Evolutionary conservation across 2,329 filamentous ascomycete genomes (phyloP).

Genomic region (Cladosporium sp.): DNA sequence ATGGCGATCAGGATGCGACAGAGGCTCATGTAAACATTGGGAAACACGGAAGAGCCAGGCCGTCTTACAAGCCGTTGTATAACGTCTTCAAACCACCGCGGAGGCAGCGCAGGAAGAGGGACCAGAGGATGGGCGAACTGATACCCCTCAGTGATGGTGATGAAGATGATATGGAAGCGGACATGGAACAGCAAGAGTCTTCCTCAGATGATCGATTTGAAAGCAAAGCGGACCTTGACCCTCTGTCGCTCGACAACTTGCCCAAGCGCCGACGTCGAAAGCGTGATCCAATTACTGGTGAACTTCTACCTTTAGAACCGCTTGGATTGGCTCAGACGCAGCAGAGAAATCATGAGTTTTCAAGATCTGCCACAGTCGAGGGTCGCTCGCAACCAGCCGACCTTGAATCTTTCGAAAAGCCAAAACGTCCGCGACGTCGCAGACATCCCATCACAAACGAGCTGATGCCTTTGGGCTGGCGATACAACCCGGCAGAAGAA

Average conservation of each 20-base stretch:
- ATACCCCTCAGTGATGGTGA: constrained; percentile 33
- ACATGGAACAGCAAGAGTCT: not conserved
- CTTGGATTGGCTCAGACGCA: not conserved
- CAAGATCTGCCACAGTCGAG: not conserved
- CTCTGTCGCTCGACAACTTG: not conserved
- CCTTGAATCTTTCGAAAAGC: not conserved
- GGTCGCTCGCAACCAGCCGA: not conserved
- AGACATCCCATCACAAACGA: constrained; percentile 36
- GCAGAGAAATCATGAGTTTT: not conserved
- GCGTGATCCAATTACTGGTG: constrained; percentile 35
- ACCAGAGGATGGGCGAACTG: constrained; percentile 34
- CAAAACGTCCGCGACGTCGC: constrained; percentile 33
- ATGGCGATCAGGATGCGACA: constrained; percentile 19
- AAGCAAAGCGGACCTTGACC: not conserved
- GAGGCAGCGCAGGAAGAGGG: constrained; percentile 32
- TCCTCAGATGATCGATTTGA: not conserved
- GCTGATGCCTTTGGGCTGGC: constrained; percentile 38
- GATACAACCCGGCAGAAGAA: constrained; percentile 28
- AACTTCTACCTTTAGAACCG: constrained; percentile 32
- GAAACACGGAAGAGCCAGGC: constrained; percentile 35
- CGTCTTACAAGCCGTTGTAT: constrained; percentile 37
- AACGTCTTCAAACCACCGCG: constrained; percentile 11
- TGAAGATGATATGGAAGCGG: not conserved
- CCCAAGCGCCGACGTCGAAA: constrained; percentile 31
- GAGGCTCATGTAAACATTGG: constrained; percentile 11